phyloP scores from a whole-genome alignment of 371 early-diverging fungal species.

The Mortierella sp. region DNA sequence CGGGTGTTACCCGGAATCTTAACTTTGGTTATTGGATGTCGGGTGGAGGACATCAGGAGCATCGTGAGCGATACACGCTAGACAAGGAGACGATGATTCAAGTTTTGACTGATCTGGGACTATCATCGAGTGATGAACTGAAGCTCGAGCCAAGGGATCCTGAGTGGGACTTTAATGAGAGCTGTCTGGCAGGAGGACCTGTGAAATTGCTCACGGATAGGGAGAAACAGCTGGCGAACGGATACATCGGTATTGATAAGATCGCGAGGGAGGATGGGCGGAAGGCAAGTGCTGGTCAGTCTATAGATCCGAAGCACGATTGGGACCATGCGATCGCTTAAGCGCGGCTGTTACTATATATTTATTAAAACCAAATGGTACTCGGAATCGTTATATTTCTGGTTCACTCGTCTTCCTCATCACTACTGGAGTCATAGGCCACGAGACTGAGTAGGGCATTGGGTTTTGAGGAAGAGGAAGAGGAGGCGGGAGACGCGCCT shows the following conservation, averaged over 20 bases:
- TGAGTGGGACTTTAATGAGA: slow-evolving; percentile 40
- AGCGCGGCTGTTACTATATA: not conserved
- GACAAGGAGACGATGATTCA: slow-evolving; percentile 16
- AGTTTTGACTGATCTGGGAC: slow-evolving; percentile 21
- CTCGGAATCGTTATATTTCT: not conserved
- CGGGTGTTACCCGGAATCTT: slow-evolving; percentile 54
- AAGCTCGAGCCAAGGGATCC: slow-evolving; percentile 28
- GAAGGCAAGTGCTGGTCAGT: slow-evolving; percentile 9
- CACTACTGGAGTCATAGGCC: slow-evolving; percentile 50
- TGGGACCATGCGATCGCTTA: slow-evolving; percentile 11
- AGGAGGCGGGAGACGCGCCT: not conserved
- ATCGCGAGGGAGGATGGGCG: slow-evolving; percentile 30
- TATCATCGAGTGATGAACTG: slow-evolving; percentile 21
- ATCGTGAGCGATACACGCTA: slow-evolving; percentile 28
- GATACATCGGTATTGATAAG: slow-evolving; percentile 33
- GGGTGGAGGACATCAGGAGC: slow-evolving; percentile 48
- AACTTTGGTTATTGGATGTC: slow-evolving; percentile 56
- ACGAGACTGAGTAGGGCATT: slow-evolving; percentile 33
- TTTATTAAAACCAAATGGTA: not conserved
- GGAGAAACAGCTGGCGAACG: slow-evolving; percentile 28
- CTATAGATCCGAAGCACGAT: slow-evolving; percentile 8
- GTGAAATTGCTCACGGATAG: slow-evolving; percentile 15
- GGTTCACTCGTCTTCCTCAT: slow-evolving; percentile 25
- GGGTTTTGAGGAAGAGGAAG: slow-evolving; percentile 24
- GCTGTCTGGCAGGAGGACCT: slow-evolving; percentile 36